phyloP scores from a whole-genome alignment of 345 rosid species.

The Barbarea vulgaris region DNA sequence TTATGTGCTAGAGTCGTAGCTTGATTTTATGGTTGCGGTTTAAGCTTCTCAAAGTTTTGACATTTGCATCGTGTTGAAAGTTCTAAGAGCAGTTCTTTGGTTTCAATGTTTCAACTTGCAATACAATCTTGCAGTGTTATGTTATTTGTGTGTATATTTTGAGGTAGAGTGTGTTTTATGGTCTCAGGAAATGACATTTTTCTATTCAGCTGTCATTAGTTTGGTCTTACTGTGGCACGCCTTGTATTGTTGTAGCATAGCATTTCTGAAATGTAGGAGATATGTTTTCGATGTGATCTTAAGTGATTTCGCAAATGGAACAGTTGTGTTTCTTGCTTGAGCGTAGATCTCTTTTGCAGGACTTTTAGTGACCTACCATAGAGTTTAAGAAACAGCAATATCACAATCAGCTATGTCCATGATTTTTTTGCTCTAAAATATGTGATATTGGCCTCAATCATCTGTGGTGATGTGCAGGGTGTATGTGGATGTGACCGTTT shows the following conservation, averaged over 20 bases:
- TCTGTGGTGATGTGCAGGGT: slow-evolving; percentile 57
- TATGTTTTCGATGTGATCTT: not conserved
- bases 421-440: not conserved
- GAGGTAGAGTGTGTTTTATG: slow-evolving; percentile 4
- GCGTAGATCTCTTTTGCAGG: slow-evolving; percentile 3
- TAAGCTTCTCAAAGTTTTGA: not conserved
- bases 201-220: not conserved
- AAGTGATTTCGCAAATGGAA: not conserved
- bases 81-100: not conserved
- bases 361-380: not conserved
- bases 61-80: not conserved
- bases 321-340: not conserved
- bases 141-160: not conserved
- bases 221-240: not conserved
- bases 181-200: not conserved
- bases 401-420: not conserved
- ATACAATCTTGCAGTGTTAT: no score
- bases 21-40: not conserved
- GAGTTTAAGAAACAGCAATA: not conserved
- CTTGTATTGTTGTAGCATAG: not conserved
- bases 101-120: not conserved
- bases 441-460: not conserved
- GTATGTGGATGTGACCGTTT: slow-evolving; percentile 97
- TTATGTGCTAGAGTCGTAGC: not conserved
- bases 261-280: not conserved